A percentile compares a stretch with the other conserved stretches of the same genome.
These are phyloP conservation scores for Bryoglossum gracile DNA, from an alignment of 495 filamentous ascomycete species.

Conservation along the genomic window DNA sequence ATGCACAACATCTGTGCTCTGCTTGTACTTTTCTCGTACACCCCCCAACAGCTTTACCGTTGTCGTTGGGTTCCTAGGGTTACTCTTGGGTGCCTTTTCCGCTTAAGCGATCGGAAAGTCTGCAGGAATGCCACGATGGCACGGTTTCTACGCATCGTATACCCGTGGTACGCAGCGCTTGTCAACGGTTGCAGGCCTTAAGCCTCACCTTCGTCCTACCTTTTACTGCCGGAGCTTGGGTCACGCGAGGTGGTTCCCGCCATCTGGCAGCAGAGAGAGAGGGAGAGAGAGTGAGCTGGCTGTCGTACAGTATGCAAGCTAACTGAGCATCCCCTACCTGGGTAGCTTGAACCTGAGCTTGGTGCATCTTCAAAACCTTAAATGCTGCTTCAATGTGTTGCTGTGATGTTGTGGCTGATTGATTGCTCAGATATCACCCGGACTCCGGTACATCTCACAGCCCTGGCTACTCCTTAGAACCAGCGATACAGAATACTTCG, in stretches of 20 bases:
- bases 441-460: constrained; percentile 21
- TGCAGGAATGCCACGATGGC: constrained; percentile 19
- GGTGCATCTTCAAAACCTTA: constrained; percentile 18
- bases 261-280: constrained; percentile 14
- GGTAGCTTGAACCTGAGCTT: too few relatives aligned
- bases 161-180: constrained; percentile 1
- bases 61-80: neutral
- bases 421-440: constrained; percentile 19
- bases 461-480: constrained; percentile 24
- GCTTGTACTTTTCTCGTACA: neutral
- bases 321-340: constrained; percentile 13
- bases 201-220: constrained; percentile 19
- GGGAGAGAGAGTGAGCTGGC: constrained; percentile 23
- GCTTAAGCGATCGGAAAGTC: constrained; percentile 15
- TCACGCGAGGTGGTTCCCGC: constrained; percentile 22
- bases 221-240: constrained; percentile 8
- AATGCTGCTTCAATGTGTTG: constrained; percentile 11
- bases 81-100: neutral
- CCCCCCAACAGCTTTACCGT: constrained; percentile 7
- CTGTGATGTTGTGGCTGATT: constrained; percentile 23
- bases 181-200: constrained; percentile 19
- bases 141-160: constrained; percentile 5
- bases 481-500: constrained; percentile 10
- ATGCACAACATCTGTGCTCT: constrained; percentile 6
- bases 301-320: constrained; percentile 18